Conservation (phyloP, 2,329 filamentous ascomycete genomes). For the Gliomastix tumulicola region DNA sequence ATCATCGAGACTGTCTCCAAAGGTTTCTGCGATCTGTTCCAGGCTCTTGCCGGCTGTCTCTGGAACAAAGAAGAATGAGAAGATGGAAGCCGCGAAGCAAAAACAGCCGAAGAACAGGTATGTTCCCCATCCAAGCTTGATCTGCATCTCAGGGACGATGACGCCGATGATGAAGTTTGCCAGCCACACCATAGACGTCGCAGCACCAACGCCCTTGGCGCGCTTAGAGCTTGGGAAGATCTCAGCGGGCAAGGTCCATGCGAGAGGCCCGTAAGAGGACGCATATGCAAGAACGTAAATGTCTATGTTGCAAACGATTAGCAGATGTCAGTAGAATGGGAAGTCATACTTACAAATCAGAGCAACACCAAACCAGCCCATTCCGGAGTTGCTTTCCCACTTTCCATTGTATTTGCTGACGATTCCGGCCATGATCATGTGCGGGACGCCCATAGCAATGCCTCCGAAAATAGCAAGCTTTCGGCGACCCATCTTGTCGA, state of each 20-base stretch:
- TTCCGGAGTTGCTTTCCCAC: constrained; percentile 36
- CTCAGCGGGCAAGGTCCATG: constrained; percentile 43
- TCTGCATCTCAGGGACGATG: neutral
- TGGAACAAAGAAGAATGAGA: neutral
- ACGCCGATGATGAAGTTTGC: constrained; percentile 52
- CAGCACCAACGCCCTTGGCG: constrained; percentile 52
- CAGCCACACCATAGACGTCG: constrained; percentile 30
- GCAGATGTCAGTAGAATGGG: neutral
- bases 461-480: constrained; percentile 35
- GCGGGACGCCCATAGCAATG: constrained; percentile 39
- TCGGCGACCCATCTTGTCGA: constrained; percentile 39
- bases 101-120: neutral
- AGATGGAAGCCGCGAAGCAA: neutral
- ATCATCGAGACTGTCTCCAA: neutral
- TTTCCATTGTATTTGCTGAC: constrained; percentile 37
- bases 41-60: neutral
- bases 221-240: constrained; percentile 55
- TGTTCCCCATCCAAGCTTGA: neutral
- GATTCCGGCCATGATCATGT: constrained; percentile 45
- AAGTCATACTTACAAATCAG: neutral
- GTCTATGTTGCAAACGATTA: neutral
- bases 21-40: neutral
- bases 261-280: constrained; percentile 47
- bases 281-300: constrained; percentile 53
- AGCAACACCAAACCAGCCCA: constrained; percentile 33